Percentiles rank a stretch among this genome's conserved stretches.
Evolutionary conservation across 169 alveolate genomes (phyloP).

Genomic region (Condylostoma magnum): DNA sequence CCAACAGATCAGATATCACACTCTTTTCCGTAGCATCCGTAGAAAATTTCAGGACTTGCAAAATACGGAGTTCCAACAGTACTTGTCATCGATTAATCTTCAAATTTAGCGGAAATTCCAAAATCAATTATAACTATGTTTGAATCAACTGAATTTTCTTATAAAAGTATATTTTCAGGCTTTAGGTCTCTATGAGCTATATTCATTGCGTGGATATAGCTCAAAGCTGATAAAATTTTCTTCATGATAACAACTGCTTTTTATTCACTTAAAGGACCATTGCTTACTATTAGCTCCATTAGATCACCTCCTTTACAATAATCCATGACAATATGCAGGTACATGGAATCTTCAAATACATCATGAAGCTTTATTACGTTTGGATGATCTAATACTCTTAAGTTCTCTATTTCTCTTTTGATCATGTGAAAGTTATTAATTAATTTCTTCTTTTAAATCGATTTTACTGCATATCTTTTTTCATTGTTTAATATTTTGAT

Average conservation of each 20-base stretch:
- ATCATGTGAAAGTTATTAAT: neutral
- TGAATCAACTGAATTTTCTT: neutral
- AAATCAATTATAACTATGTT: slow-evolving; percentile 31
- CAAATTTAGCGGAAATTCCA: slow-evolving; percentile 42
- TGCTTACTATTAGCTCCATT: slow-evolving; percentile 27
- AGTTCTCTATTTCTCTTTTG: slow-evolving; percentile 6
- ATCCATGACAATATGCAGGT: slow-evolving; percentile 47
- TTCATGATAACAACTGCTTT: slow-evolving; percentile 10
- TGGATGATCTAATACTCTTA: slow-evolving; percentile 45
- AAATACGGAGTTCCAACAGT: slow-evolving; percentile 52
- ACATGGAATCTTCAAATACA: slow-evolving; percentile 36
- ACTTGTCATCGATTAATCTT: slow-evolving; percentile 18
- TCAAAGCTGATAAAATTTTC: neutral
- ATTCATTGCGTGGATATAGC: slow-evolving; percentile 7
- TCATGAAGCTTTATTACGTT: slow-evolving; percentile 53
- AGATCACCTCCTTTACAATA: slow-evolving; percentile 57
- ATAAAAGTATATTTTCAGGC: neutral
- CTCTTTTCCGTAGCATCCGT: slow-evolving; percentile 40
- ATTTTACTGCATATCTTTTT: neutral
- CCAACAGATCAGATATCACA: slow-evolving; percentile 72
- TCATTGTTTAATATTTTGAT: neutral
- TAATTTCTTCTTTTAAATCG: neutral
- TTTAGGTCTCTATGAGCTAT: slow-evolving; percentile 17
- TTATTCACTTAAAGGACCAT: slow-evolving; percentile 33
- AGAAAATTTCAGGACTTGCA: slow-evolving; percentile 49